Percentiles rank a stretch among this genome's conserved stretches.
Evolutionary conservation across 345 rosid genomes (phyloP).

Genomic region (Clarkia xantiana): DNA sequence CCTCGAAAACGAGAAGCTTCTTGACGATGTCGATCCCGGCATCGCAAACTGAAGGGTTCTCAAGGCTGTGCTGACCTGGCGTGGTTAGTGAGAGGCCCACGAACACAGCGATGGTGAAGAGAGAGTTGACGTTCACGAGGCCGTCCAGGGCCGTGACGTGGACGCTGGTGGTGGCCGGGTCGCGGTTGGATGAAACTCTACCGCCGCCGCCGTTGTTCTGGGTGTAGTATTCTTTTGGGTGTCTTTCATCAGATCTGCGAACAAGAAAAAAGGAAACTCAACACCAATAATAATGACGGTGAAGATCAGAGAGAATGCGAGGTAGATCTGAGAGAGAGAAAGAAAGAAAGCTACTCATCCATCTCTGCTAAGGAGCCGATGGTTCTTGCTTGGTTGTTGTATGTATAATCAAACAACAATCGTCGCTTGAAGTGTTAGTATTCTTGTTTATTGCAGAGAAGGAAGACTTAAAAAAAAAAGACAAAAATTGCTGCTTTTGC

Average conservation of each 20-base stretch:
- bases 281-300: neutral
- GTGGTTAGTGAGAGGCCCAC: slow-evolving; percentile 78
- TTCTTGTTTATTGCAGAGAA: neutral
- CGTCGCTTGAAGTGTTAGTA: slow-evolving; percentile 5
- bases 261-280: neutral
- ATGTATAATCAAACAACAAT: neutral
- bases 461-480: too few relatives aligned
- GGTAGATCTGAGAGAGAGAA: slow-evolving; percentile 4
- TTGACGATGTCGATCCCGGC: slow-evolving; percentile 53
- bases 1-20: slow-evolving; percentile 85
- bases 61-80: slow-evolving; percentile 72
- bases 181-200: slow-evolving; percentile 12
- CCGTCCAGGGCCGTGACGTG: slow-evolving; percentile 96
- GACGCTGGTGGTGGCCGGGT: slow-evolving; percentile 55
- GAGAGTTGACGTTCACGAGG: slow-evolving; percentile 88
- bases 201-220: slow-evolving; percentile 9
- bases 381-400: neutral
- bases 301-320: too few relatives aligned
- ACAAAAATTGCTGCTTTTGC: too few relatives aligned
- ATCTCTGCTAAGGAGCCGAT: slow-evolving; percentile 10
- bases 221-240: slow-evolving; percentile 23
- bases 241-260: slow-evolving; percentile 42
- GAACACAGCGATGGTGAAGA: slow-evolving; percentile 90
- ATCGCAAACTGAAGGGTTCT: slow-evolving; percentile 49
- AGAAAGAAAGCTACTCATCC: slow-evolving; percentile 25